Conservation (phyloP, 257 asterid genomes). For the Echium plantagineum region DNA sequence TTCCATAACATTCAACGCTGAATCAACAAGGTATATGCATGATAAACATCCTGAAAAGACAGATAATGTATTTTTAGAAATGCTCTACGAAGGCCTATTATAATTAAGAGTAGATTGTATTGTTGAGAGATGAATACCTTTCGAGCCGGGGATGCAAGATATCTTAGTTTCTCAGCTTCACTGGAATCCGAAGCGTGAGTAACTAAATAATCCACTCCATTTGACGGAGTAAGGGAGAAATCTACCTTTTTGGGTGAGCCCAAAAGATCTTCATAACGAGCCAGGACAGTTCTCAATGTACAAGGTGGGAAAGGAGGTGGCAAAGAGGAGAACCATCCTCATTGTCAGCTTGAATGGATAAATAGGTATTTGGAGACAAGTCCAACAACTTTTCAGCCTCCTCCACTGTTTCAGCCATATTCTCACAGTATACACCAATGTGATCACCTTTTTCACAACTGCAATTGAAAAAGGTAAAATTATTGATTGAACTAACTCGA, state of each 20-base stretch:
- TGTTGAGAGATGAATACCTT: constrained; percentile 45
- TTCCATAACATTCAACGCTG: no score
- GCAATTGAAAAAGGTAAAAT: constrained; percentile 8
- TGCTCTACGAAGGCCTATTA: constrained; percentile 10
- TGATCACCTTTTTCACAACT: constrained; percentile 98
- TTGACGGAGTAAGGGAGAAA: background rate
- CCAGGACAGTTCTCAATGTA: constrained; percentile 76
- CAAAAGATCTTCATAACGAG: constrained; percentile 80
- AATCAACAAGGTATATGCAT: no score
- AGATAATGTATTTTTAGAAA: constrained; percentile 2
- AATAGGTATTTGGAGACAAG: constrained; percentile 65
- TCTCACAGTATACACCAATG: no score
- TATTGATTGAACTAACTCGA: constrained; percentile 1
- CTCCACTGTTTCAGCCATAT: constrained; percentile 66
- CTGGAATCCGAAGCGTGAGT: constrained; percentile 65
- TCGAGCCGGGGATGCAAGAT: constrained; percentile 93
- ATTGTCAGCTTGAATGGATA: constrained; percentile 67
- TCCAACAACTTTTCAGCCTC: constrained; percentile 75
- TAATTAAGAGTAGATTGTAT: background rate
- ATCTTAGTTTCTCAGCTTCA: constrained; percentile 74
- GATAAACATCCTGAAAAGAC: constrained; percentile 66
- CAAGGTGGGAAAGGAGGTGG: no score
- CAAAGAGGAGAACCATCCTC: constrained; percentile 73
- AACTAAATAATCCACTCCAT: constrained; percentile 22
- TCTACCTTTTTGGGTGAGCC: constrained; percentile 79